Base-by-base conservation (phyloP, 1,284 basidiomycete genomes). In the Puccinia brachypodii region DNA sequence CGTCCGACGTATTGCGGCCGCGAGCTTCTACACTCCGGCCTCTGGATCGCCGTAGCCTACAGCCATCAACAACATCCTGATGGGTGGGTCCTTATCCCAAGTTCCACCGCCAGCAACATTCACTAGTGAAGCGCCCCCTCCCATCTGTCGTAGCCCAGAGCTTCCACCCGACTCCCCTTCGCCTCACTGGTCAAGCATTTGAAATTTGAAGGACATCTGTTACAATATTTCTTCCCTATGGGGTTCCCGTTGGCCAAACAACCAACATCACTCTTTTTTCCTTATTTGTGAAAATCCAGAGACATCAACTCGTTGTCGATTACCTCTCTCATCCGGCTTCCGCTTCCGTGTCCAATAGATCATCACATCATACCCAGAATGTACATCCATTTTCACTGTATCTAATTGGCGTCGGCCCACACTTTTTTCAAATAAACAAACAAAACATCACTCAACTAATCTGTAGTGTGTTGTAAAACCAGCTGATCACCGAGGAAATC, bases 1-100 rank as follows among this genome's bases (percentile, higher is more conserved):
- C n/a, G 42, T 81, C 25, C 78, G 71, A 14, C 78, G 78, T 9
- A 81, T 81, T 38, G 78, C 78, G 7, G 78, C 78, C 31, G 78
- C 78, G 44, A 81, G 78, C 47, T 72, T 81, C 60, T 81, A 62
- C 44, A 60, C 53, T 25, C 78, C 78, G 7, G 25, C 60, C 40
- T 44, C 56, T 16, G 56, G 38, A 47, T 66, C 56, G 9, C 56
- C 72, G 2, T 68, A 68, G 64, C 64, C 36, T 36, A 38, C 40
- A 2, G 19, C 16, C 31, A 36, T 36, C 33, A n/a, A n/a, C n/a
- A n/a, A n/a, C n/a, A n/a, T n/a, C n/a, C n/a, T n/a, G 14, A 64
- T 25, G 53, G n/a, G 11, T 16, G 53, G 22, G n/a, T 56, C 28
- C 28, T 25, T 25, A 25, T 6, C 53, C n/a, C n/a, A 56, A 56